These are phyloP conservation scores for Hymenoscyphus salicellus DNA, from an alignment of 2,329 filamentous ascomycete species.

Conservation along the genomic window DNA sequence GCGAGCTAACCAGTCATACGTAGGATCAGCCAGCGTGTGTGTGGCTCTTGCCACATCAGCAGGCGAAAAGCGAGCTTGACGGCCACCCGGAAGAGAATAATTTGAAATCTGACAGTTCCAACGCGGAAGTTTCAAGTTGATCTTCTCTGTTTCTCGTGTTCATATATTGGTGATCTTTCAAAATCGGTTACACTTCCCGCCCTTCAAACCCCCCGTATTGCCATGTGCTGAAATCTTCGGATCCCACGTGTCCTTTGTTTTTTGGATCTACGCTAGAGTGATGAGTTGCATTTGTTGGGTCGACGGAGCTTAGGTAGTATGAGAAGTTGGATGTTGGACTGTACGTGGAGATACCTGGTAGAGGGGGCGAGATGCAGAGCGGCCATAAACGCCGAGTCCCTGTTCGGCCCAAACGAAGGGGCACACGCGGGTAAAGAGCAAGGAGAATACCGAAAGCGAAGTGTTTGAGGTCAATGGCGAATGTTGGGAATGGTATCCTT, in stretches of 20 bases:
- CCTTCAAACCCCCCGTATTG: not conserved
- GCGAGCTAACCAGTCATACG: not conserved
- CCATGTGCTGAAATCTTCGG: not conserved
- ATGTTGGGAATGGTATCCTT: not conserved
- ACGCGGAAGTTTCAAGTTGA: not conserved
- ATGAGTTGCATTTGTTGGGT: not conserved
- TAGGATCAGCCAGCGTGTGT: not conserved
- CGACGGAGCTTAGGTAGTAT: not conserved
- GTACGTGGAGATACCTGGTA: not conserved
- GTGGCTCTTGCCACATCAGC: not conserved
- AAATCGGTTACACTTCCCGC: not conserved
- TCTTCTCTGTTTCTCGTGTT: slow-evolving; percentile 1
- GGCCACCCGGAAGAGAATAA: not conserved
- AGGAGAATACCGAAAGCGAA: not conserved
- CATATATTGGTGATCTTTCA: not conserved
- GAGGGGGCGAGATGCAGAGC: not conserved
- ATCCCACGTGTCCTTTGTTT: not conserved
- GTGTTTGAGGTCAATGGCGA: not conserved
- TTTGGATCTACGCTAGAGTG: not conserved
- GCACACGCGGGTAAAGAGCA: not conserved
- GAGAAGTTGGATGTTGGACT: not conserved
- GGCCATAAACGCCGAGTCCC: not conserved
- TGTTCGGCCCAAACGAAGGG: not conserved
- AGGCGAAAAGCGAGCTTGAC: not conserved
- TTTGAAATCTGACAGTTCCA: not conserved